Evolutionary conservation across 805 yeast species (phyloP).

Genomic region (Wickerhamomyces canadensis): DNA sequence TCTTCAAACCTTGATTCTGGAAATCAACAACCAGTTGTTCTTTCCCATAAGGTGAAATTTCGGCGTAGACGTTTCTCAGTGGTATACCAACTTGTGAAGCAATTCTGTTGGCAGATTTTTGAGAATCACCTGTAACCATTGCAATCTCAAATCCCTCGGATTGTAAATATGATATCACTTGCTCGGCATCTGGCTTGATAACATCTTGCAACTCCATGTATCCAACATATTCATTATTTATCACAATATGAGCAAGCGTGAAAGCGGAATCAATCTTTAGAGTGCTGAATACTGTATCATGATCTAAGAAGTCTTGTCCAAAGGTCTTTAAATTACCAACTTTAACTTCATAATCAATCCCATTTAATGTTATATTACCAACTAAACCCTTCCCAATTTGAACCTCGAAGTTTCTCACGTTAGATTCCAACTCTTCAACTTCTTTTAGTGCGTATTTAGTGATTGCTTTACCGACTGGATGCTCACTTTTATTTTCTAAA

Average conservation of each 20-base stretch:
- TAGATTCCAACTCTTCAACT: conserved; percentile 4
- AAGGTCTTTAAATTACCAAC: conserved; percentile 45
- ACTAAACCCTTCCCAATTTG: conserved; percentile 34
- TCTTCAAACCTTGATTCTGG: conserved; percentile 40
- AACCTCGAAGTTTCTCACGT: conserved; percentile 24
- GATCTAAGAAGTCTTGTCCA: conserved; percentile 9
- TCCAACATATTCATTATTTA: conserved; percentile 59
- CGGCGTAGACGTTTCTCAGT: conserved; percentile 59
- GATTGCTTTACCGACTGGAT: conserved; percentile 81
- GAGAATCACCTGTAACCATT: conserved; percentile 87
- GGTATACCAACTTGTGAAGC: conserved; percentile 68
- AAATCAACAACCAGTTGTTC: conserved; percentile 57
- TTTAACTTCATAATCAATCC: conserved; percentile 28
- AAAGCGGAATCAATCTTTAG: conserved; percentile 27
- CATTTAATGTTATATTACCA: conserved; percentile 19
- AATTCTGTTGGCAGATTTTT: conserved; percentile 52
- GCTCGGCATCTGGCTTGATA: conserved; percentile 58
- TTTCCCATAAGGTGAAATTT: conserved; percentile 73
- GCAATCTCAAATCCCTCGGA: conserved; percentile 57
- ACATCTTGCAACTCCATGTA: conserved; percentile 62
- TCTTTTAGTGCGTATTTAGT: conserved; percentile 29
- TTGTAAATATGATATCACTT: conserved; percentile 51
- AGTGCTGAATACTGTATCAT: conserved; percentile 8
- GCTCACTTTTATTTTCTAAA: conserved; percentile 71
- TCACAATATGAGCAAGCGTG: conserved; percentile 51